phyloP scores from a whole-genome alignment of 192 early-diverging fungal species.

The Physocladia obscura region DNA sequence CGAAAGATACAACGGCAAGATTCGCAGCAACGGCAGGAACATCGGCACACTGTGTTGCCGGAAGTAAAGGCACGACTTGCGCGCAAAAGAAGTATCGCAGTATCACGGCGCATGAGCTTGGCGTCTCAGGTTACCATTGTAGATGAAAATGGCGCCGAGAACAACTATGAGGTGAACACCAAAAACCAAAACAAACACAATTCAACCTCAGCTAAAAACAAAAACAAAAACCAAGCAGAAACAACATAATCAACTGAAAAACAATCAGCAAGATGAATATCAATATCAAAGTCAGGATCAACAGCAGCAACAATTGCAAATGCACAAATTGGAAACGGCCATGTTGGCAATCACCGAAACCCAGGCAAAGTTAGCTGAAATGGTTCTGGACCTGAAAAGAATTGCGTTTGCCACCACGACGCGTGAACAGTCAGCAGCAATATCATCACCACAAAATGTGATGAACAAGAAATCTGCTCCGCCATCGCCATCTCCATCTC shows the following conservation, averaged over 20 bases:
- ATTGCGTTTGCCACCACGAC: slow-evolving; percentile 3
- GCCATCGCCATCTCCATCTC: no score
- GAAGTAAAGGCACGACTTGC: neutral
- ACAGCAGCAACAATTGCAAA: neutral
- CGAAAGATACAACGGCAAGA: neutral
- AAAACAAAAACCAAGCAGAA: neutral
- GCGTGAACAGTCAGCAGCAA: no score
- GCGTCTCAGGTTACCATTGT: no score
- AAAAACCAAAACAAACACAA: neutral
- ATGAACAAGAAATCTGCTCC: no score
- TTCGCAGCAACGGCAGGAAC: neutral
- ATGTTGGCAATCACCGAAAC: neutral
- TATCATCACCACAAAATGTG: no score
- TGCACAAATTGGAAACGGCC: neutral
- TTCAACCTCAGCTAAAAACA: no score
- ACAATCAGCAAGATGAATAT: neutral
- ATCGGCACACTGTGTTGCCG: neutral
- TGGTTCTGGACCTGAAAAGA: neutral
- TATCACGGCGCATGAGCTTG: no score
- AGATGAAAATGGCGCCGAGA: no score
- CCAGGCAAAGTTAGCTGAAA: slow-evolving; percentile 5
- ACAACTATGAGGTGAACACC: neutral
- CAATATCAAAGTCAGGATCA: neutral
- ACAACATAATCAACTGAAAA: neutral
- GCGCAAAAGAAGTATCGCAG: neutral